Evolutionary conservation across 352 stramenopile species (phyloP), one percentile per base, ranked within the genome.

Genomic region (Pythium apleroticum): DNA sequence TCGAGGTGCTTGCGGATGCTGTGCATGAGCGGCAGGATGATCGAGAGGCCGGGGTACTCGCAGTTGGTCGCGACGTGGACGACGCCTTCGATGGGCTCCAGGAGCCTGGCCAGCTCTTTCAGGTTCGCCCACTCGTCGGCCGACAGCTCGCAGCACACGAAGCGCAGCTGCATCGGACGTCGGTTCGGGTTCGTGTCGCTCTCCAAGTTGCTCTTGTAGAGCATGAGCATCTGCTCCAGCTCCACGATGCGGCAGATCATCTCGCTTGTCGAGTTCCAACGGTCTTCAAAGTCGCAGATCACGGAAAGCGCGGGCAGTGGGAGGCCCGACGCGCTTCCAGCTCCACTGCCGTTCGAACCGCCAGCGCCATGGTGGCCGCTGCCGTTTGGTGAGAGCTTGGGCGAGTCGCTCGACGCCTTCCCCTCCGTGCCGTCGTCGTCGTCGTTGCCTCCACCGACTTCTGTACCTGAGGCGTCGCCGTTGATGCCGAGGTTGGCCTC

Each of bases 201-300:
- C 52, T 92, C 84, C 4, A 92, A 60, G n/a, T 82, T 84, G 31
- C 72, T 85, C 68, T 90, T 92, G 71, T 92, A 92, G 1, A 81
- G 77, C 60, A 88, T 52, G 19, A 92, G 58, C 77, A 89, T 88
- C 7, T 75, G 65, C 63, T 92, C 80, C n/a, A 92, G 59, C 65
- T 92, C 76, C 14, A 92, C 84, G 56, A 92, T 90, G 20, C 84
- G 76, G 63, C 80, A 88, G 55, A 92, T 89, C 84, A 92, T 92
- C 57, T 89, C 76, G 2, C 77, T 86, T 8, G 80, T 90, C 46
- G 84, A 90, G 57, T 90, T 92, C 83, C 83, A 92, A 1, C 77
- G 80, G 46, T 87, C 74, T 31, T 89, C 84, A 65, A 89, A 85
- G 62, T 93, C 81, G 30, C 84, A 93, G 43, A 91, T 88, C n/a